Base-by-base conservation (phyloP, 139 green algal species). In the Micractinium conductrix region DNA sequence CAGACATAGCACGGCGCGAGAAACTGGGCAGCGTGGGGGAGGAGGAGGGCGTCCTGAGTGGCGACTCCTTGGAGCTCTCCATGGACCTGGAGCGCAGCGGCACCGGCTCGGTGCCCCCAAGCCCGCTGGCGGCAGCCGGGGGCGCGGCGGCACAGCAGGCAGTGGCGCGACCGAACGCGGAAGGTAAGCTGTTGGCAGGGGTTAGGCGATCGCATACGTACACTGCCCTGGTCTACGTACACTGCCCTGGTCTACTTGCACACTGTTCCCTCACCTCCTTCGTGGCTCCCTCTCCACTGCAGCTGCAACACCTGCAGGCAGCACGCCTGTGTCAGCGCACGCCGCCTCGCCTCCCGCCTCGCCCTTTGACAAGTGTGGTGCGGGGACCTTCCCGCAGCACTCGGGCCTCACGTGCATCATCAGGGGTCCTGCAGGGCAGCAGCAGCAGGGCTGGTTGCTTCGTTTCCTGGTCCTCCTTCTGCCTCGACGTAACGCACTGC, bases 61-160 rank as follows among this genome's bases (percentile, higher is more conserved):
- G 76, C 38, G 76, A 82, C 58, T 82, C 76, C 26, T n/a, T 72
- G 55, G 76, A 82, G 28, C 28, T 82, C n/a, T n/a, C 76, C 26
- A 42, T 72, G 55, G 76, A 82, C 38, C 28, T 82, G 12, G 76
- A 82, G 76, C 24, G 38, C 76, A 73, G 21, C 28, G 70, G 65
- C n/a, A 28, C 65, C 65, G n/a, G n/a, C 65, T 72, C 65, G 33
- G 65, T 72, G 33, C 65, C 76, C 26, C 58, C 14, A 38, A 40
- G 38, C 38, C n/a, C 58, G 17, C 50, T 35, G 35, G 33, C 71
- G n/a, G 55, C 55, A 26, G 76, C 50, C n/a, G 40, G 38, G 16
- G 50, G 35, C 3, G 33, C 37, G 38, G 75, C 37, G 3, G 35
- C 48, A 48, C 53, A 62, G 53, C 2, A 62, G 26, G 5, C 53